Base-by-base conservation (phyloP, 495 filamentous ascomycete species). In the Recurvomyces mirabilis region DNA sequence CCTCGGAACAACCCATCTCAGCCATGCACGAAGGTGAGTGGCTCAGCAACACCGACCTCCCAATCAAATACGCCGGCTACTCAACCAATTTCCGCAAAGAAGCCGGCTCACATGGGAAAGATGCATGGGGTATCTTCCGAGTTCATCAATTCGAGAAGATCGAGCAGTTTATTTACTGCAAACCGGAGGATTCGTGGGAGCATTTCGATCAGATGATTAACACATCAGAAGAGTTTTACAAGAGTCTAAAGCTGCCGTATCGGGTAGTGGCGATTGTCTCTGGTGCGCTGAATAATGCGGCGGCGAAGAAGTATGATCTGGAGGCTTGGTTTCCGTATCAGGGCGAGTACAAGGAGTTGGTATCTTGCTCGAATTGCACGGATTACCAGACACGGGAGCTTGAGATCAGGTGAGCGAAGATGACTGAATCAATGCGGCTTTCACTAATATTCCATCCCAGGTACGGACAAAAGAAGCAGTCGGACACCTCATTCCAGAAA, bases 91-190 rank as follows among this genome's bases (percentile, higher is more conserved):
- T 93, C 64, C 76, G 91, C 32, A 87, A 93, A 68, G 91, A 98
- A 61, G 91, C 91, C 25, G 91, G 91, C 35, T 64, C 74, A 15
- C 87, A 94, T 57, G 91, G 91, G 26, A 86, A 84, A 64, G 91
- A 98, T 57, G 89, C 93, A 4, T 98, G 91, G 91, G 91, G 91
- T 41, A 85, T 96, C 51, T 98, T 95, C 72, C 80, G 91, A 55
- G 87, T 96, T 30, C 91, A 98, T 65, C 89, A 98, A 59, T 98
- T 98, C 57, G 91, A 95, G 64, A 98, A 98, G 78, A 74, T 93
- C 37, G 88, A 96, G 60, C 89, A 96, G 69, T 96, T 96, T 53
- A 73, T 94, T 51, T 71, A 95, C 53, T 87, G 86, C 14, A 86
- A 93, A 55, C 93, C 91, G 0, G 93, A 96, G 60, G 82, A 93